Conservation (phyloP, 306 rosid species). For the Malus sieversii region DNA sequence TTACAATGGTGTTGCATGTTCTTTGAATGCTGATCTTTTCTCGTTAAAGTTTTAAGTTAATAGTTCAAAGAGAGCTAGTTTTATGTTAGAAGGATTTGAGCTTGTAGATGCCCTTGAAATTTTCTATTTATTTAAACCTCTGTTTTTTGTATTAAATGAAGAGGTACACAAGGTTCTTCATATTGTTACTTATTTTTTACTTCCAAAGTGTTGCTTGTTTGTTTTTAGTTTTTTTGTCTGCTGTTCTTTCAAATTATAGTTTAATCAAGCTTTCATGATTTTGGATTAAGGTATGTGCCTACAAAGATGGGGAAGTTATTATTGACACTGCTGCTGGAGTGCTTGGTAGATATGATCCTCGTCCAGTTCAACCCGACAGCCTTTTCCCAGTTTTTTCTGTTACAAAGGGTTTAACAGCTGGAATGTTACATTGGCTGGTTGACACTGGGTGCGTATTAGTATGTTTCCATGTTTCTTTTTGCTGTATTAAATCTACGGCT, state of each 20-base stretch:
- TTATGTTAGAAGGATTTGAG: background rate
- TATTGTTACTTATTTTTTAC: no score
- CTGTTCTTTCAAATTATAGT: background rate
- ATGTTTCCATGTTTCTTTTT: background rate
- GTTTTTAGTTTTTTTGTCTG: background rate
- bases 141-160: background rate
- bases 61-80: background rate
- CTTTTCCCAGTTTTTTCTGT: slow-evolving; percentile 92
- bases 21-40: background rate
- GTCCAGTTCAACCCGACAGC: slow-evolving; percentile 92
- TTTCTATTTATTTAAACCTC: background rate
- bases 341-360: slow-evolving; percentile 98
- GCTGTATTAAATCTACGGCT: background rate
- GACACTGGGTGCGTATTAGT: slow-evolving; percentile 64
- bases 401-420: slow-evolving; percentile 91
- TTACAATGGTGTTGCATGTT: background rate
- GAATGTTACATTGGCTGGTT: slow-evolving; percentile 96
- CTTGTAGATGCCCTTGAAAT: background rate
- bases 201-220: background rate
- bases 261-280: slow-evolving; percentile 14
- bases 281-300: slow-evolving; percentile 81
- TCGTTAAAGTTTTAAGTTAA: background rate
- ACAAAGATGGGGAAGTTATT: slow-evolving; percentile 93
- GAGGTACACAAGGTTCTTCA: background rate
- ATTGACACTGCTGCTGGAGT: slow-evolving; percentile 97